phyloP scores from a whole-genome alignment of 75 land plant species.

The Cupressus sempervirens region DNA sequence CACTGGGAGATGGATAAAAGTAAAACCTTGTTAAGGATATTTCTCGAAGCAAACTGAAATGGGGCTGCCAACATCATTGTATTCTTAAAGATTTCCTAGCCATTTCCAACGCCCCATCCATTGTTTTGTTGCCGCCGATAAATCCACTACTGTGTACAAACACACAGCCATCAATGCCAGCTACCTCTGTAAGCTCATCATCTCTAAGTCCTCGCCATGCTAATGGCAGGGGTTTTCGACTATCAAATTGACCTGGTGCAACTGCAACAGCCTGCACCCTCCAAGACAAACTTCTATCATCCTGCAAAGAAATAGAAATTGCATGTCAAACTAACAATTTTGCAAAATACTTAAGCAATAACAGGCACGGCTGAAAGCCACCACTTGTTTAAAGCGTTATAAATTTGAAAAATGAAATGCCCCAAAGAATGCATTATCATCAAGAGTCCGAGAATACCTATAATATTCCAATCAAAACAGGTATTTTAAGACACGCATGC shows the following conservation, averaged over 20 bases:
- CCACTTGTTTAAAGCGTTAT: background rate
- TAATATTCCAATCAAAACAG: background rate
- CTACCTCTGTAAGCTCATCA: constrained; percentile 19
- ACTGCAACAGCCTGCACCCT: constrained; percentile 26
- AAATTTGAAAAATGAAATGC: background rate
- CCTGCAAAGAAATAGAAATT: constrained; percentile 7
- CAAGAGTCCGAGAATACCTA: background rate
- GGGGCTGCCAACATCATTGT: background rate
- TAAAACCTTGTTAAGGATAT: background rate
- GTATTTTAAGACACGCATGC: background rate
- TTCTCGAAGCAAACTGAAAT: background rate
- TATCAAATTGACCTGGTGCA: constrained; percentile 23
- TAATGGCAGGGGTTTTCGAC: constrained; percentile 21
- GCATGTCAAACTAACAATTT: background rate
- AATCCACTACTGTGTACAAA: constrained; percentile 31
- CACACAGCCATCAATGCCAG: constrained; percentile 17
- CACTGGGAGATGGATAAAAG: background rate
- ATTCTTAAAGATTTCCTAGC: constrained; percentile 19
- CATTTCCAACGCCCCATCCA: constrained; percentile 26
- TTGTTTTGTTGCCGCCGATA: constrained; percentile 26
- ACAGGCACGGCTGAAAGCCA: background rate
- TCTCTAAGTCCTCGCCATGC: constrained; percentile 26
- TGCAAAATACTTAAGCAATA: background rate
- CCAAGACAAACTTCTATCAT: constrained; percentile 17
- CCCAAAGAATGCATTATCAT: background rate